Evolutionary conservation across 768 basidiomycete species (phyloP), one percentile per base, ranked within the genome.

Genomic region (Amanita jacksonii): DNA sequence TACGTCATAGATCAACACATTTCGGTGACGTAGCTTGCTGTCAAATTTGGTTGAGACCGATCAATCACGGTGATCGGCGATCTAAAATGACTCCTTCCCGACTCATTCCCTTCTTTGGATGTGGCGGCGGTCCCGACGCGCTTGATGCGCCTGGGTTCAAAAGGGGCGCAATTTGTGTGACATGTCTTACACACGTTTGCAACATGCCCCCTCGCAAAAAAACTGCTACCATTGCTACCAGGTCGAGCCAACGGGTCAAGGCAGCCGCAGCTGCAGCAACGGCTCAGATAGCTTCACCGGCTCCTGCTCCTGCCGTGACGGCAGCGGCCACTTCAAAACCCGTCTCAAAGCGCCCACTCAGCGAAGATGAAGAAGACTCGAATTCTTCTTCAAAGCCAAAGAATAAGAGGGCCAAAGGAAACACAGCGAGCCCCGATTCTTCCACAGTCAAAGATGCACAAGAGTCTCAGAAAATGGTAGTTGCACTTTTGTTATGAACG

Each of bases 201-300:
- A 50, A 45, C 44, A 73, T 72, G 70, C 66, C 70, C 48, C 69
- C 73, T 37, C 62, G 68, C 46, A 73, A 70, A 56, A 73, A 72
- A 59, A 47, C 63, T 24, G 50, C 59, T 41, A 51, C 58, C 46
- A 46, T 51, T 20, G 61, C 61, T 6, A 63, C 68, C 1, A 59
- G 66, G 24, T 56, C 67, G 42, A 68, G 67, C 47, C 58, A 67
- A 18, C 60, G 68, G 45, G 58, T 49, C 13, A 67, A 61, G 15
- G 50, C 61, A 10, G 52, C 57, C 18, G 52, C 58, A 6, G 7
- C 27, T 28, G 7, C 58, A 62, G 46, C 59, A 28, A 12, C 27
- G 12, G 27, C 12, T 12, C 27, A 28, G 27, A 12, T 28, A 28
- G 12, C 27, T 28, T 6, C 27, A 12, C 27, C 6, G 12, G 7